These are phyloP conservation scores for Pseudocercospora macadamiae DNA, from an alignment of 2,329 filamentous ascomycete genomes.

Conservation along the genomic window DNA sequence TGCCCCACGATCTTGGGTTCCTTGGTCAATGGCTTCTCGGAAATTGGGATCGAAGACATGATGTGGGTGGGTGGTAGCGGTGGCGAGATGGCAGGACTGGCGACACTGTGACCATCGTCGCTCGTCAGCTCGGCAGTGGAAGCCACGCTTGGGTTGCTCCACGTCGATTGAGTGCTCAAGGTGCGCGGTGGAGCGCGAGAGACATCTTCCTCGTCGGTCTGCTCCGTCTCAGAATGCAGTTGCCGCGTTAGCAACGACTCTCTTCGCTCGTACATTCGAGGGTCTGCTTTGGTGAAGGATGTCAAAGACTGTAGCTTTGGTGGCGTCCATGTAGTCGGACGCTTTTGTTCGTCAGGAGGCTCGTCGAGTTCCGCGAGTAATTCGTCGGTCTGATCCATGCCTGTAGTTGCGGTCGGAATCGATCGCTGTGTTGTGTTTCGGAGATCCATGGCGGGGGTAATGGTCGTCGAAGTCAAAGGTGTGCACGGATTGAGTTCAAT, in stretches of 20 bases:
- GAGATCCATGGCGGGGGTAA: conserved; percentile 22
- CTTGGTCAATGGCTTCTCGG: conserved; percentile 44
- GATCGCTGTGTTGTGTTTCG: conserved; percentile 19
- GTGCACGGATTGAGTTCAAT: neutral
- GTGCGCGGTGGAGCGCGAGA: conserved; percentile 42
- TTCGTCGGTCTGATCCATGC: conserved; percentile 57
- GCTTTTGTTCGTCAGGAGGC: conserved; percentile 67
- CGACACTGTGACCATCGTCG: conserved; percentile 74
- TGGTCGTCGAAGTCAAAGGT: neutral
- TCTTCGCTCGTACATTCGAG: conserved; percentile 58
- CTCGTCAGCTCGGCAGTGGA: conserved; percentile 94
- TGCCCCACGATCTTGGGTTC: conserved; percentile 43
- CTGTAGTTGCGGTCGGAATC: conserved; percentile 23
- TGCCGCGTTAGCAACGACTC: conserved; percentile 88
- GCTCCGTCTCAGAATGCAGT: conserved; percentile 61
- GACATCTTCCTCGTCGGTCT: conserved; percentile 43
- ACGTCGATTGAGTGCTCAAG: conserved; percentile 64
- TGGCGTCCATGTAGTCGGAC: conserved; percentile 10
- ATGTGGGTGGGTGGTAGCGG: conserved; percentile 66
- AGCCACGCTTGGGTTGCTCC: conserved; percentile 76
- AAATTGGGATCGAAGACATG: conserved; percentile 41
- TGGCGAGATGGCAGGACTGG: conserved; percentile 84
- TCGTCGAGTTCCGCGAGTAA: conserved; percentile 77
- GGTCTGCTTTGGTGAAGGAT: conserved; percentile 46
- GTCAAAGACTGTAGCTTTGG: conserved; percentile 13